Percentiles rank a stretch among this genome's conserved stretches.
Evolutionary conservation across 208 protist species (phyloP).

Genomic region (Acanthamoeba castellanii): DNA sequence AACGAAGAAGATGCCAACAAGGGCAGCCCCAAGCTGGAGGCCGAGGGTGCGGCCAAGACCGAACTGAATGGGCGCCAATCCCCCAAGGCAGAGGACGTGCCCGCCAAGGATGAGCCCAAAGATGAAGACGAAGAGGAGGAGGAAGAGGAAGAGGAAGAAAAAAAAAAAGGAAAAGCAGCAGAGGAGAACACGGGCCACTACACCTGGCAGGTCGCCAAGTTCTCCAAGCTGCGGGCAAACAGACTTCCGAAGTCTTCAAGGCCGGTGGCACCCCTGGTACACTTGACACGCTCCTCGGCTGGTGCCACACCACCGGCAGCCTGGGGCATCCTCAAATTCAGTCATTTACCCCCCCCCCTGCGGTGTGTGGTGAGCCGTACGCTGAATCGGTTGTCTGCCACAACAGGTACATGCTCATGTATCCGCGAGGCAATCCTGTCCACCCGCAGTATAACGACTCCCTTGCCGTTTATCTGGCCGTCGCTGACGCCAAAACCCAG

Average conservation of each 20-base stretch:
- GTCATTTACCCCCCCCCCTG: background rate
- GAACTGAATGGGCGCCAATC: background rate
- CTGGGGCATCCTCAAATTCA: no score
- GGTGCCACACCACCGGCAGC: background rate
- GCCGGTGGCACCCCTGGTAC: slow-evolving; percentile 32
- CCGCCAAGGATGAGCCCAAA: background rate
- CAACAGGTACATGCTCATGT: slow-evolving; percentile 26
- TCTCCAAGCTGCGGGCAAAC: background rate
- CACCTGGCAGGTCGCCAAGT: slow-evolving; percentile 35
- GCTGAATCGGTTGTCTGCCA: no score
- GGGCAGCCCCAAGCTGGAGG: background rate
- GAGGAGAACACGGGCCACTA: slow-evolving; percentile 32
- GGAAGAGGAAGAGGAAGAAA: slow-evolving; percentile 48
- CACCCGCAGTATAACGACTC: background rate
- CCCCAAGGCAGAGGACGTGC: background rate
- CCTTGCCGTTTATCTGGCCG: background rate
- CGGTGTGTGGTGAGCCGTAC: no score
- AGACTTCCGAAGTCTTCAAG: slow-evolving; percentile 7
- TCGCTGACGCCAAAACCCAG: background rate
- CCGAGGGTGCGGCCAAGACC: background rate
- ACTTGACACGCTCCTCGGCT: background rate
- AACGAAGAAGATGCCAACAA: background rate
- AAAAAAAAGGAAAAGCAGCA: background rate
- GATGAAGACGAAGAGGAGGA: slow-evolving; percentile 54
- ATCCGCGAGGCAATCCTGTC: background rate